Base-by-base conservation (phyloP, 108 stramenopile species). In the Skeletonema menzelii region DNA sequence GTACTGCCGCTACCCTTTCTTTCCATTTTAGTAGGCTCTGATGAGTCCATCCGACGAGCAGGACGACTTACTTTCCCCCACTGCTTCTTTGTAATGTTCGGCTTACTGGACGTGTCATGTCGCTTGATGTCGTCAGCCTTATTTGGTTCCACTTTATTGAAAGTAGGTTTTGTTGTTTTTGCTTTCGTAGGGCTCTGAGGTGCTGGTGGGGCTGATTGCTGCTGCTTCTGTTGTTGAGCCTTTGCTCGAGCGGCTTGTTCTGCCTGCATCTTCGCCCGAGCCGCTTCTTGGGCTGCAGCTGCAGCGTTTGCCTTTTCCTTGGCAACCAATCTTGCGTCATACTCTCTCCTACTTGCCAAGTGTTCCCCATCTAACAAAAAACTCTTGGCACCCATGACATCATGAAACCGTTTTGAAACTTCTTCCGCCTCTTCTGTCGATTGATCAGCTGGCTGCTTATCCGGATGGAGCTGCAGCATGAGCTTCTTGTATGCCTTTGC, bases 401-500 rank as follows among this genome's bases (percentile, higher is more conserved):
- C 56, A 58, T 82, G 80, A 28, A 82, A 77, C 20, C 59, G 46
- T 37, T 46, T 35, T 7, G 75, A 28, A 30, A 73, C 32, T 30
- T 47, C 46, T 8, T 64, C 80, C n/a, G 76, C 70, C 60, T 78
- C 77, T 59, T 71, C 70, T 47, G 55, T 77, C 31, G 75, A 65
- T 63, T 75, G 76, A 32, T 84, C 81, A 26, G 71, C 68, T 7
- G 70, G 73, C 63, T 91, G 90, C 69, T 91, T 91, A 66, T 91
- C 91, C 2, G 91, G 91, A 67, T 92, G 91, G 53, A 86, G 89
- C 59, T 71, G 80, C 24, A 98, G 70, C 35, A 91, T 88, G 12
- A 94, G 76, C 63, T 88, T 91, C n/a, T 88, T 84, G 66, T 84
- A 94, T 10, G 90, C 89, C 76, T 90, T 94, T 72, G 79, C 88